phyloP scores from a whole-genome alignment of 805 yeast genomes.

The Metschnikowia vanudenii region DNA sequence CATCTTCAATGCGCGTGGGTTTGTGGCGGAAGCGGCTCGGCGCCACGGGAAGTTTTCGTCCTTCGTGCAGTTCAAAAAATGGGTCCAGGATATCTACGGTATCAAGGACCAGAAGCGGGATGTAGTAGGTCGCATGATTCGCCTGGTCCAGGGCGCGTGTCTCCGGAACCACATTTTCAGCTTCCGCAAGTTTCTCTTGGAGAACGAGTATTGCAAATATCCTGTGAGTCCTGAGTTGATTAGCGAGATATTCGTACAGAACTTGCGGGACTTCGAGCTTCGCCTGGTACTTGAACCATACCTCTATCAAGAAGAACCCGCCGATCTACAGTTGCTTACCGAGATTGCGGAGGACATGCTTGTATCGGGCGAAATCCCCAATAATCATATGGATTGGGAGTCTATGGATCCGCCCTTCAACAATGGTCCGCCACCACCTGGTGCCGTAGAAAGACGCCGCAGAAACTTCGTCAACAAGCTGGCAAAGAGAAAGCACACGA shows the following conservation, averaged over 20 bases:
- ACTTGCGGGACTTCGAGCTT: not conserved
- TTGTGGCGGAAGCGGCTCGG: constrained; percentile 1
- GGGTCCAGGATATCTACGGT: constrained; percentile 2
- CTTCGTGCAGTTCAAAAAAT: not conserved
- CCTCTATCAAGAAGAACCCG: not conserved
- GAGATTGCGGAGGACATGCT: constrained; percentile 4
- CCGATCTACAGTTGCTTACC: not conserved
- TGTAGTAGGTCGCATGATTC: constrained; percentile 1
- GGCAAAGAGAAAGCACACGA: not conserved
- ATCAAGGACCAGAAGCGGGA: constrained; percentile 4
- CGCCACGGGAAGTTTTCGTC: constrained; percentile 2
- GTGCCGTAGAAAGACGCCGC: not conserved
- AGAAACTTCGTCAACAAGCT: not conserved
- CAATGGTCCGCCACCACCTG: not conserved
- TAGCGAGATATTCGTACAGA: constrained; percentile 5
- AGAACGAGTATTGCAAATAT: constrained; percentile 1
- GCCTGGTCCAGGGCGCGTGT: not conserved
- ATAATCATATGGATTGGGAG: not conserved
- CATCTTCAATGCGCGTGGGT: constrained; percentile 5
- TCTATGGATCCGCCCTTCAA: not conserved
- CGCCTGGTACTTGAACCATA: constrained; percentile 1
- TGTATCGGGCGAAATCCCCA: constrained; percentile 5
- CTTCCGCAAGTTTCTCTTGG: constrained; percentile 4
- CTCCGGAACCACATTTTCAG: constrained; percentile 3
- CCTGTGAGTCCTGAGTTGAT: constrained; percentile 6